phyloP scores from a whole-genome alignment of 305 asterid species.

The Striga hermonthica region DNA sequence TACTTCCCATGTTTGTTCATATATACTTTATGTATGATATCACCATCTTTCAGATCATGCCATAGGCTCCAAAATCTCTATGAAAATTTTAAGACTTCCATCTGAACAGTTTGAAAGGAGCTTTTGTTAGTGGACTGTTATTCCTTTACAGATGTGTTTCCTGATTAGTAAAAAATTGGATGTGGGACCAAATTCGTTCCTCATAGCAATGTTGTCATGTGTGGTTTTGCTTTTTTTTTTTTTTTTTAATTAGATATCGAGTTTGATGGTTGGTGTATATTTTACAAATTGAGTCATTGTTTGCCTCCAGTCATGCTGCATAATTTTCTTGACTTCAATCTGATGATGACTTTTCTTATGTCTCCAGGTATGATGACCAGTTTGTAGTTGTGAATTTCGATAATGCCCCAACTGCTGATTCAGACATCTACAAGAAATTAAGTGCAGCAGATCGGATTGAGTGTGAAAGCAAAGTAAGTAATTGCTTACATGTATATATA shows the following conservation, averaged over 20 bases:
- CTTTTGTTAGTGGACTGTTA: slow-evolving; percentile 1
- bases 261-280: slow-evolving; percentile 21
- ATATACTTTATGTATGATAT: background rate
- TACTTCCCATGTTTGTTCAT: background rate
- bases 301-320: slow-evolving; percentile 15
- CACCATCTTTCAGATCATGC: background rate
- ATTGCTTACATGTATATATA: slow-evolving; percentile 18
- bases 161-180: slow-evolving; percentile 8
- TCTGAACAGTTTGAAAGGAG: slow-evolving; percentile 17
- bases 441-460: slow-evolving; percentile 58
- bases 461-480: slow-evolving; percentile 73
- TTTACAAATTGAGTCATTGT: background rate
- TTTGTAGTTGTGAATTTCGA: slow-evolving; percentile 77
- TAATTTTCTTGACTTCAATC: slow-evolving; percentile 19
- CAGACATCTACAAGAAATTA: slow-evolving; percentile 66
- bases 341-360: slow-evolving; percentile 7
- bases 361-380: slow-evolving; percentile 67
- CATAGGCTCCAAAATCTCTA: slow-evolving; percentile 6
- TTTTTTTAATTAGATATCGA: background rate
- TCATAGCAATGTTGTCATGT: background rate
- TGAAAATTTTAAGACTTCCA: background rate
- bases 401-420: slow-evolving; percentile 90
- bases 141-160: background rate
- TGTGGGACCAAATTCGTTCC: background rate
- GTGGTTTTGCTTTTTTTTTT: background rate